Evolutionary conservation across 176 grass and related monocot genomes (phyloP), one percentile per base, ranked within the genome.

Genomic region (Leersia perrieri): DNA sequence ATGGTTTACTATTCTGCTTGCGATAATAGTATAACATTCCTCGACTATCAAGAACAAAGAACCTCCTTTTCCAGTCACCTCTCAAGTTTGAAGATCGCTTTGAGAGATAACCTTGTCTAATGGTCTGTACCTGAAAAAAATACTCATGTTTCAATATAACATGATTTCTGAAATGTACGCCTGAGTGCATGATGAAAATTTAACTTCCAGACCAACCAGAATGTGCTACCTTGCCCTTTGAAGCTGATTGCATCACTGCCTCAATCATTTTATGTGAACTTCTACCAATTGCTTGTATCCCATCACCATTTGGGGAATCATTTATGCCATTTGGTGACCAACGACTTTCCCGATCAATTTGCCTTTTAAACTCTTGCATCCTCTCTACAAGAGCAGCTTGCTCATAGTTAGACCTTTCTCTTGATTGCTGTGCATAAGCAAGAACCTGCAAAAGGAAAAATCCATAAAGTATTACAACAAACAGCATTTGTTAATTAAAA

Each of bases 181-280:
- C 53, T 44, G 2, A 10, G 15, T 72, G 62, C 39, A 57, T 69
- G 67, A 76, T 57, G 63, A 53, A 82, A 30, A 44, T 23, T 23
- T 51, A 60, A 75, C 23, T 42, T 74, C 1, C 7, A 49, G 80
- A 34, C 23, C 30, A 67, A 63, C 33, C 14, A 89, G 51, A 74
- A 84, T 83, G 55, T 25, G 25, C 77, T 87, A 99, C 97, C 97
- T 99, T 96, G 58, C 97, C 93, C 68, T 85, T 90, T 39, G 91
- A 84, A 85, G 93, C 90, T 84, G 92, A 93, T 31, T 95, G 92
- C 97, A 99, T 99, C 68, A 80, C 97, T 69, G 91, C 90, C 20
- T 99, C 97, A 65, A 96, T 99, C 93, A 96, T 95, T 81, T 99
- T 99, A 84, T 99, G 97, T 28, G 97, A 99, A 83, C 97, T 96